Percentiles rank a stretch among this genome's conserved stretches.
phyloP scores from a whole-genome alignment of 148 eudicot species.

The Hydrangea macrophylla region DNA sequence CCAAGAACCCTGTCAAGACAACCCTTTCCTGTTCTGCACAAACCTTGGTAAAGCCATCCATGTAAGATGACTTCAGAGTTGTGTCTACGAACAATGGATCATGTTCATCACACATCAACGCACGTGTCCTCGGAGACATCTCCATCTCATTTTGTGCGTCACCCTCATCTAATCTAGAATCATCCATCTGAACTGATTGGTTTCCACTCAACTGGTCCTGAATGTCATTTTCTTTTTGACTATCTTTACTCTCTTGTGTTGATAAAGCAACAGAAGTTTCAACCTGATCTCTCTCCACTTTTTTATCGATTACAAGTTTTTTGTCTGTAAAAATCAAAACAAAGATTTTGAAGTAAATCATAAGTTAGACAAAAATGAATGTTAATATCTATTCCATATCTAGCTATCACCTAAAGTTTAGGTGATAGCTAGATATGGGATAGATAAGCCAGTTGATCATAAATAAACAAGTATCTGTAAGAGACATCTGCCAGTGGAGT shows the following conservation, averaged over 20 bases:
- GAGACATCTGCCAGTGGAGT: background rate
- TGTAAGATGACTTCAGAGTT: conserved; percentile 14
- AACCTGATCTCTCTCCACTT: conserved; percentile 17
- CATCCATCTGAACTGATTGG: conserved; percentile 18
- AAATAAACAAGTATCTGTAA: background rate
- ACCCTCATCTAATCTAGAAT: conserved; percentile 32
- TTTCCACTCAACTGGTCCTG: conserved; percentile 23
- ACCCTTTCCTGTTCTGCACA: conserved; percentile 51
- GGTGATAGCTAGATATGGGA: background rate
- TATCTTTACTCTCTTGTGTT: conserved; percentile 13
- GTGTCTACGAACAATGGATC: conserved; percentile 24
- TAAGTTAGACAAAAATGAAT: background rate
- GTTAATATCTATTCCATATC: background rate
- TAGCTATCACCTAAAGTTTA: no score
- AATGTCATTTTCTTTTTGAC: conserved; percentile 11
- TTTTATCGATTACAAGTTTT: conserved; percentile 11
- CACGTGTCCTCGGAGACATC: conserved; percentile 65
- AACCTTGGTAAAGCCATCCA: conserved; percentile 19
- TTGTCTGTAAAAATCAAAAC: conserved; percentile 29
- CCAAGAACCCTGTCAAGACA: conserved; percentile 40
- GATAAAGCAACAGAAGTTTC: conserved; percentile 12
- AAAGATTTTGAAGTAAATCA: background rate
- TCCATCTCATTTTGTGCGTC: conserved; percentile 35
- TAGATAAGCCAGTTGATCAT: background rate
- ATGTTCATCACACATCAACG: conserved; percentile 69